Evolutionary conservation across 2,329 filamentous ascomycete species (phyloP).

Genomic region (Emergomyces pasteurianus): DNA sequence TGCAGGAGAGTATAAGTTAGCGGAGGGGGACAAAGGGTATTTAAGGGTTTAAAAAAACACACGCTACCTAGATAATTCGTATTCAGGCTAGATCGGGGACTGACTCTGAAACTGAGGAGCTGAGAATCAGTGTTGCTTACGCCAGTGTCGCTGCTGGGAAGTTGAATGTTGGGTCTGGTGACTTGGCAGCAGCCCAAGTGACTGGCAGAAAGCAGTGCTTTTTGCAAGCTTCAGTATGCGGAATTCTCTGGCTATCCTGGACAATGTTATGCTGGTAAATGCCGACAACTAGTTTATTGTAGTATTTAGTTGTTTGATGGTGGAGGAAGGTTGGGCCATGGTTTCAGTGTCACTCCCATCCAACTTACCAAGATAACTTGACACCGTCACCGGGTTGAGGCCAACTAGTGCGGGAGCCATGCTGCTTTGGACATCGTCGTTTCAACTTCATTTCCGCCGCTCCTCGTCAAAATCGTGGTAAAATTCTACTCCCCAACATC

Average conservation of each 20-base stretch:
- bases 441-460: background rate
- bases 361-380: background rate
- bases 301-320: background rate
- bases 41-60: background rate
- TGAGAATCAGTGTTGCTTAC: background rate
- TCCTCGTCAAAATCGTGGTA: background rate
- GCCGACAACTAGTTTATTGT: no score
- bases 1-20: background rate
- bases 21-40: no score
- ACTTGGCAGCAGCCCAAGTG: background rate
- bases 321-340: background rate
- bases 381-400: no score
- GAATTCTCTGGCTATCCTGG: background rate
- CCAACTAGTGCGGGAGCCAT: background rate
- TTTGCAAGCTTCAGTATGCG: background rate
- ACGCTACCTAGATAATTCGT: background rate
- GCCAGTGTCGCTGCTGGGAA: background rate
- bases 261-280: background rate
- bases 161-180: background rate
- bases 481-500: background rate
- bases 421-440: background rate
- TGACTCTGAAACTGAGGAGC: background rate
- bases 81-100: background rate
- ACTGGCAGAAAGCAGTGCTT: background rate
- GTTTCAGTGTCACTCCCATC: background rate